Evolutionary conservation across 192 early-diverging fungal species (phyloP).

Genomic region (Phlyctochytrium planicorne): DNA sequence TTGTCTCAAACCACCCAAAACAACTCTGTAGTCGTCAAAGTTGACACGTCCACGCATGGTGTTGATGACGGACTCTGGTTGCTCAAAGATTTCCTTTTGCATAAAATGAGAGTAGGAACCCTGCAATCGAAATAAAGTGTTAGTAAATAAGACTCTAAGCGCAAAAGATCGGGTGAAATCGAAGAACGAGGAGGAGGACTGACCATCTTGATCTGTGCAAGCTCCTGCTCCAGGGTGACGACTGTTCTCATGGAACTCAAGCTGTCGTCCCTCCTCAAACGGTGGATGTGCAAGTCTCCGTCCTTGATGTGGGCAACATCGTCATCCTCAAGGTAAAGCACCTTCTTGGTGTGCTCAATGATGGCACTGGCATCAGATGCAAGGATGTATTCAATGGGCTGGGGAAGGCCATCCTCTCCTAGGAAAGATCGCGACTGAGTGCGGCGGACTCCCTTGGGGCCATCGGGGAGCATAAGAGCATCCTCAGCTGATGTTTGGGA

Average conservation of each 20-base stretch:
- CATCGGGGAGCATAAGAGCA: constrained; percentile 12
- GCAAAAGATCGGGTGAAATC: not conserved
- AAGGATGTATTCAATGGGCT: constrained; percentile 62
- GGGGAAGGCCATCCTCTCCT: constrained; percentile 51
- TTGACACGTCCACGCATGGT: constrained; percentile 67
- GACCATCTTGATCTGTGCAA: constrained; percentile 61
- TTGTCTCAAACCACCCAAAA: constrained; percentile 53
- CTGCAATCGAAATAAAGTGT: constrained; percentile 4
- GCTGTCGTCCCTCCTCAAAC: constrained; percentile 53
- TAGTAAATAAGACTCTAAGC: not conserved
- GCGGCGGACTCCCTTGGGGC: constrained; percentile 38
- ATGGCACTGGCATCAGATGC: constrained; percentile 67
- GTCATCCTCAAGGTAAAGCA: constrained; percentile 66
- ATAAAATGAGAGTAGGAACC: constrained; percentile 63
- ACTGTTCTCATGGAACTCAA: constrained; percentile 58
- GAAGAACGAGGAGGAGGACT: not conserved
- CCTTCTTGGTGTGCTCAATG: constrained; percentile 68
- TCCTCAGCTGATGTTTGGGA: constrained; percentile 11
- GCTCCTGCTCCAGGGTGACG: constrained; percentile 58
- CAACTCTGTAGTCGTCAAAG: constrained; percentile 54
- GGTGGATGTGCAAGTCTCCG: constrained; percentile 68
- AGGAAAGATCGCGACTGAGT: constrained; percentile 59
- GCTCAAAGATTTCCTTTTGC: constrained; percentile 67
- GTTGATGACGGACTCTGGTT: constrained; percentile 65
- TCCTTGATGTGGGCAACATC: constrained; percentile 65